phyloP scores from a whole-genome alignment of 768 basidiomycete species.

The Favolaschia claudopus region DNA sequence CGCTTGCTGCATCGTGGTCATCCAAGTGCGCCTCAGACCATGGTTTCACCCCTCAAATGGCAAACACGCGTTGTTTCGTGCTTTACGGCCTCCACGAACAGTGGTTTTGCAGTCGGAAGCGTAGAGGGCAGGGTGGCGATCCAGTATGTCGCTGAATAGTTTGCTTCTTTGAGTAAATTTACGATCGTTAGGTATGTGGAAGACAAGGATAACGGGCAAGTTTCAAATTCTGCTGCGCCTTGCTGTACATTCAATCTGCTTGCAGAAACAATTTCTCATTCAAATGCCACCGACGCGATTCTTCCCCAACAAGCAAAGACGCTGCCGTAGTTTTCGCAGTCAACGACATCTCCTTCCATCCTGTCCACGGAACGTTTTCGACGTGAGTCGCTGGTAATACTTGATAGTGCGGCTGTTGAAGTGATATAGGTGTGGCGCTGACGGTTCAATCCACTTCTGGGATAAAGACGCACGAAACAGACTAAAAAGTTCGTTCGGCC shows the following conservation, averaged over 20 bases:
- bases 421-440: conserved; percentile 59
- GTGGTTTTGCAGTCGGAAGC: conserved; percentile 86
- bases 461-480: conserved; percentile 93
- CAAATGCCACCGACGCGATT: conserved; percentile 78
- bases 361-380: conserved; percentile 84
- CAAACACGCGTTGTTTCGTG: conserved; percentile 89
- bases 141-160: conserved; percentile 64
- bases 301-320: conserved; percentile 62
- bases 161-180: conserved; percentile 2
- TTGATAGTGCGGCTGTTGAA: conserved; percentile 29
- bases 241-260: conserved; percentile 1
- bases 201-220: conserved; percentile 78
- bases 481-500: conserved; percentile 73
- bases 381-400: conserved; percentile 64
- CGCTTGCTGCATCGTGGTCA: background rate
- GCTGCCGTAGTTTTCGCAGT: conserved; percentile 81
- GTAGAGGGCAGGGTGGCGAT: conserved; percentile 94
- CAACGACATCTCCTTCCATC: conserved; percentile 88
- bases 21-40: conserved; percentile 55
- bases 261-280: conserved; percentile 84
- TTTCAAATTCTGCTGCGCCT: background rate
- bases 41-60: conserved; percentile 90
- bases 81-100: conserved; percentile 70
- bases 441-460: conserved; percentile 93
- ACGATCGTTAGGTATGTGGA: conserved; percentile 74